Evolutionary conservation across 257 asterid species (phyloP).

Genomic region (Marsdenia floribunda): DNA sequence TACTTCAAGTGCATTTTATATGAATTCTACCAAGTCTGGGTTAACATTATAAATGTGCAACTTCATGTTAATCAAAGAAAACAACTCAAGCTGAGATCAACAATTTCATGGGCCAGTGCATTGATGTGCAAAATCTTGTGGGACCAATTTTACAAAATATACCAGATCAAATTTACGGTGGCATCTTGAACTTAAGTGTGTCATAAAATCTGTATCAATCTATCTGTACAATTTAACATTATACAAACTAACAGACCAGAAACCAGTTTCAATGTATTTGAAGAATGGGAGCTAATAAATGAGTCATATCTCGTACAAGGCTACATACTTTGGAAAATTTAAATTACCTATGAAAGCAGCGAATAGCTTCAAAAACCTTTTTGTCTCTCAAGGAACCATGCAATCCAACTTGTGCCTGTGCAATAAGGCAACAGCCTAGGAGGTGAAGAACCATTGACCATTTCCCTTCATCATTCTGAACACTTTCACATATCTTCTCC

Average conservation of each 20-base stretch:
- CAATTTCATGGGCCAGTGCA: not conserved
- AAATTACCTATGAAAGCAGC: conserved; percentile 80
- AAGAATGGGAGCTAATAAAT: not conserved
- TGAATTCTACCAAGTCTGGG: not conserved
- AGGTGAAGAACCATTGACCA: conserved; percentile 68
- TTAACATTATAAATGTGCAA: not conserved
- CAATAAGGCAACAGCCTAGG: conserved; percentile 88
- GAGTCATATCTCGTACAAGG: not conserved
- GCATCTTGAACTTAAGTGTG: not conserved
- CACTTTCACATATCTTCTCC: conserved; percentile 68
- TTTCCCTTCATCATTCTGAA: conserved; percentile 58
- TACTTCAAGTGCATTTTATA: not conserved
- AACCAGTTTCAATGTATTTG: not conserved
- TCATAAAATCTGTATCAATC: not conserved
- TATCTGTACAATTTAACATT: not conserved
- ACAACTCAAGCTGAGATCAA: not conserved
- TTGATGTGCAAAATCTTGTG: not conserved
- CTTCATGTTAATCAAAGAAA: not conserved
- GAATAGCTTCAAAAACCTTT: conserved; percentile 71
- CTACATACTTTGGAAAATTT: not conserved
- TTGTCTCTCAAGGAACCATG: conserved; percentile 52
- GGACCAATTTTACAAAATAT: not conserved
- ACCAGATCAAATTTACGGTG: not conserved
- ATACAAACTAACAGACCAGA: not conserved
- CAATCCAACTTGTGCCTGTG: conserved; percentile 64